Evolutionary conservation across 768 basidiomycete genomes (phyloP).

Genomic region (Tubosaeta sp.): DNA sequence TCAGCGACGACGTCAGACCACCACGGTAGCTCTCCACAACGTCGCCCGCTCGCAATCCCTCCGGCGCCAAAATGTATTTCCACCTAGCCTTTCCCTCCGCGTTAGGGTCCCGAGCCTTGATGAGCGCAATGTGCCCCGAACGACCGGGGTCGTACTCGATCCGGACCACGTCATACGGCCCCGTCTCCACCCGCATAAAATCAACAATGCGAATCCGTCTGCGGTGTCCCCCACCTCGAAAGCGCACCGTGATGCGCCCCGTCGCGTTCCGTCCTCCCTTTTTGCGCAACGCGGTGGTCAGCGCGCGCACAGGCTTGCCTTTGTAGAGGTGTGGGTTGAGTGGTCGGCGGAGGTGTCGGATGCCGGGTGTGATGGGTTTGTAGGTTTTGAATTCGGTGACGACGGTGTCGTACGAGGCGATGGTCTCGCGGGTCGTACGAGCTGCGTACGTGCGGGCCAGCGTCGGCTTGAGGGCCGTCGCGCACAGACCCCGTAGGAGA

Average conservation of each 20-base stretch:
- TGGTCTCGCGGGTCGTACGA: slow-evolving; percentile 27
- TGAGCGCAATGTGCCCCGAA: slow-evolving; percentile 89
- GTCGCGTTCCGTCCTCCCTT: slow-evolving; percentile 82
- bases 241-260: slow-evolving; percentile 84
- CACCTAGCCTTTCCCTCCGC: slow-evolving; percentile 57
- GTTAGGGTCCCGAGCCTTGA: slow-evolving; percentile 56
- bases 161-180: slow-evolving; percentile 83
- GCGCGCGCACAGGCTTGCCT: slow-evolving; percentile 76
- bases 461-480: slow-evolving; percentile 1
- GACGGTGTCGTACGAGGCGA: slow-evolving; percentile 36
- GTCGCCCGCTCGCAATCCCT: slow-evolving; percentile 85
- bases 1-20: slow-evolving; percentile 75
- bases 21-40: slow-evolving; percentile 79
- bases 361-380: slow-evolving; percentile 81
- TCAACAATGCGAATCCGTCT: slow-evolving; percentile 84
- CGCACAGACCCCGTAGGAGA: slow-evolving; percentile 13
- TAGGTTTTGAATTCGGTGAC: slow-evolving; percentile 76
- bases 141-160: slow-evolving; percentile 97
- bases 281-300: slow-evolving; percentile 79
- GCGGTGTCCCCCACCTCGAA: slow-evolving; percentile 88
- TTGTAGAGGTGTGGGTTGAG: slow-evolving; percentile 78
- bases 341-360: slow-evolving; percentile 84
- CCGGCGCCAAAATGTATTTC: slow-evolving; percentile 92
- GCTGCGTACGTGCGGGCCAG: slow-evolving; percentile 33
- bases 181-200: slow-evolving; percentile 73